Conservation (phyloP, 1,139 yeast species). For the Kodamaea sp. region DNA sequence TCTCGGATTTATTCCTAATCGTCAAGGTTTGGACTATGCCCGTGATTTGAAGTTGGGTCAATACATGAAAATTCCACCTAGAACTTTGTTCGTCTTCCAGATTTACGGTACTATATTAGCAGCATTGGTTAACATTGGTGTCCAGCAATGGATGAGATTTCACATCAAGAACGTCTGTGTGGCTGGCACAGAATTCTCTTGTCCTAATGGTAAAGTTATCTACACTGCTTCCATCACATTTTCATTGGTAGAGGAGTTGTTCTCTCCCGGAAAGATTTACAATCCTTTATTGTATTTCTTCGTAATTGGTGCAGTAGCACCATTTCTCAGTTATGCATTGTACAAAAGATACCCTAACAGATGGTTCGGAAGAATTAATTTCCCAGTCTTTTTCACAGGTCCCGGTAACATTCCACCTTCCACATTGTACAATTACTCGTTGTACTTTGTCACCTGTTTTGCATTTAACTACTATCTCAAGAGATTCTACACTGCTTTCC, state of each 20-base stretch:
- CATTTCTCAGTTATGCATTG: slow-evolving; percentile 30
- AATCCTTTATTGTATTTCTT: slow-evolving; percentile 44
- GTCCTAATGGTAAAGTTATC: slow-evolving; percentile 20
- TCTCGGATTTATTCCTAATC: slow-evolving; percentile 30
- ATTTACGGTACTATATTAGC: slow-evolving; percentile 27
- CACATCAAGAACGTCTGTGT: slow-evolving; percentile 17
- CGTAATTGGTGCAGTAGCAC: slow-evolving; percentile 46
- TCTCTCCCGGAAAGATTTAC: slow-evolving; percentile 42
- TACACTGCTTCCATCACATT: slow-evolving; percentile 18
- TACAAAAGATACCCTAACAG: slow-evolving; percentile 22
- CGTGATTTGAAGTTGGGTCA: slow-evolving; percentile 19
- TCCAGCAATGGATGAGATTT: slow-evolving; percentile 24
- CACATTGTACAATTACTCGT: slow-evolving; percentile 49
- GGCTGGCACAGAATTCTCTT: slow-evolving; percentile 18
- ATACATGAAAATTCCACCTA: slow-evolving; percentile 21
- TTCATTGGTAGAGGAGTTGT: slow-evolving; percentile 28
- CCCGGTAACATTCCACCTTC: slow-evolving; percentile 56
- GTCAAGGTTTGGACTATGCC: slow-evolving; percentile 21
- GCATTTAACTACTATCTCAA: slow-evolving; percentile 53
- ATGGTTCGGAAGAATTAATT: slow-evolving; percentile 28
- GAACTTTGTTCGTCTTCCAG: slow-evolving; percentile 17
- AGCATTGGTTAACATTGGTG: slow-evolving; percentile 36
- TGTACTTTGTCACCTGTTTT: slow-evolving; percentile 49
- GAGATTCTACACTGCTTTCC: slow-evolving; percentile 34
- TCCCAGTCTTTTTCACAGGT: slow-evolving; percentile 53